Conservation (phyloP, 2,329 filamentous ascomycete species). For the Hypoxylon sp. region DNA sequence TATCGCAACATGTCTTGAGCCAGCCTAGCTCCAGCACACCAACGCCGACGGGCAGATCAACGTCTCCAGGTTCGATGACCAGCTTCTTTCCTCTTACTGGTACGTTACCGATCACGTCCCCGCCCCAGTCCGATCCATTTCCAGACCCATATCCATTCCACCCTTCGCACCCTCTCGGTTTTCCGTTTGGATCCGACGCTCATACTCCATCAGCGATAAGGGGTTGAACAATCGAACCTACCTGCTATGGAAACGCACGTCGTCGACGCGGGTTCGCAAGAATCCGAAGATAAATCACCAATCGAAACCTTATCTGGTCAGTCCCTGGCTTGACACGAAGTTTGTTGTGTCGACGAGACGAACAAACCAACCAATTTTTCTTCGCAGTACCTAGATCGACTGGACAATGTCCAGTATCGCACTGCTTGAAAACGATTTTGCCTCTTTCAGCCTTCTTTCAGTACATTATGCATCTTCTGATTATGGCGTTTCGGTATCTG, state of each 20-base stretch:
- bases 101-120: constrained; percentile 47
- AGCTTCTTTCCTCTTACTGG: constrained; percentile 61
- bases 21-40: constrained; percentile 51
- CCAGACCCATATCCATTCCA: constrained; percentile 46
- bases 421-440: constrained; percentile 22
- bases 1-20: constrained; percentile 48
- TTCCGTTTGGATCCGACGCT: constrained; percentile 62
- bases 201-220: constrained; percentile 64
- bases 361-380: constrained; percentile 2
- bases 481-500: constrained; percentile 33
- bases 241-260: background rate
- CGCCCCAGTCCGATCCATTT: constrained; percentile 35
- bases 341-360: background rate
- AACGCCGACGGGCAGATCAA: constrained; percentile 54
- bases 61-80: constrained; percentile 60
- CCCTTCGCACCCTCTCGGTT: constrained; percentile 58
- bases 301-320: background rate
- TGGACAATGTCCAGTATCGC: constrained; percentile 15
- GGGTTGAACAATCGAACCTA: constrained; percentile 47
- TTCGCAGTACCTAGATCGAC: constrained; percentile 9
- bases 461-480: constrained; percentile 39
- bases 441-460: constrained; percentile 17
- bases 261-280: background rate
- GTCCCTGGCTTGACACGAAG: constrained; percentile 1
- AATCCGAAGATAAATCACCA: background rate